Evolutionary conservation across 441 rosid species (phyloP).

Genomic region (Pelargonium myrrhifolium): DNA sequence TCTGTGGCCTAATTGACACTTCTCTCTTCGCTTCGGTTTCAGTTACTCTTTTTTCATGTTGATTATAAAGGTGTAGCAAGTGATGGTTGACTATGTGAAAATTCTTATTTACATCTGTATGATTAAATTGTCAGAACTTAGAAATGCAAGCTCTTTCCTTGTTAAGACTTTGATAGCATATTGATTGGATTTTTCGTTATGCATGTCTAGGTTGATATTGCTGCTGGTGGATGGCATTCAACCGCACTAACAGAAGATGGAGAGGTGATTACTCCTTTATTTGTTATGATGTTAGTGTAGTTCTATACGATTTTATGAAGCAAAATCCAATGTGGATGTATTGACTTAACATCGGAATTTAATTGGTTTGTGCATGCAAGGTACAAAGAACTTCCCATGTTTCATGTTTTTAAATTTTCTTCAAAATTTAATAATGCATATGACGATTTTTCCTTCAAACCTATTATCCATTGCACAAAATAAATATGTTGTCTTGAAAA

Average conservation of each 20-base stretch:
- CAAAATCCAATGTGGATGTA: background rate
- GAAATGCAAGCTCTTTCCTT: background rate
- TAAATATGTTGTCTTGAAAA: background rate
- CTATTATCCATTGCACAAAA: background rate
- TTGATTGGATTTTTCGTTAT: slow-evolving; percentile 12
- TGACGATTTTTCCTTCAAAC: background rate
- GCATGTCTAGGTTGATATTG: slow-evolving; percentile 78
- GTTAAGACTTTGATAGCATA: slow-evolving; percentile 10
- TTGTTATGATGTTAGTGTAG: background rate
- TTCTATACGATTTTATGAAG: no score
- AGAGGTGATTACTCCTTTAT: slow-evolving; percentile 44
- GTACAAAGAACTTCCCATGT: no score
- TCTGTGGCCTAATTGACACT: no score
- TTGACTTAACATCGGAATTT: background rate
- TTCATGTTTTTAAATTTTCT: background rate
- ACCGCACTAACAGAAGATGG: slow-evolving; percentile 73
- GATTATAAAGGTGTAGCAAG: no score
- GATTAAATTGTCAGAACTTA: no score
- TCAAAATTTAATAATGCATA: background rate
- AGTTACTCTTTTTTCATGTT: no score
- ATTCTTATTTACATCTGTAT: no score
- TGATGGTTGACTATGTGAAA: no score
- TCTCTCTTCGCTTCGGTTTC: no score
- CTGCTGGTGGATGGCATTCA: slow-evolving; percentile 99
- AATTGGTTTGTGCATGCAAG: no score